Percentiles rank a stretch among this genome's conserved stretches.
These are phyloP conservation scores for Penicillium malachiteum DNA, from an alignment of 495 filamentous ascomycete species.

Conservation along the genomic window DNA sequence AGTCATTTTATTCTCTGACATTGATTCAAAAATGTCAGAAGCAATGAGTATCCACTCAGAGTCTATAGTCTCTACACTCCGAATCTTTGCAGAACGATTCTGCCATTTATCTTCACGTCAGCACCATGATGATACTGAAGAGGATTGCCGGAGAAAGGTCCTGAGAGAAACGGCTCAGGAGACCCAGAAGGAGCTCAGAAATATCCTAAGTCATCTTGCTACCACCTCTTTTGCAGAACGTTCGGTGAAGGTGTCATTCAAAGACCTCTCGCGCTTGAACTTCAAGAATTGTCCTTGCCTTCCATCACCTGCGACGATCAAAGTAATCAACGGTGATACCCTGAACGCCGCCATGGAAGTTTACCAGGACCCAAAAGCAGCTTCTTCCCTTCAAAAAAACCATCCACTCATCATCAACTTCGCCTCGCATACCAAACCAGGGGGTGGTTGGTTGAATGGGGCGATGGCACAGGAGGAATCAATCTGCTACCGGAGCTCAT, in stretches of 20 bases:
- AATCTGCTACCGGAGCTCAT: slow-evolving; percentile 3
- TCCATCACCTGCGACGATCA: neutral
- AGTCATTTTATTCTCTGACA: no score
- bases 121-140: neutral
- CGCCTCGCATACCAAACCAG: neutral
- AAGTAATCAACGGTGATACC: slow-evolving; percentile 1
- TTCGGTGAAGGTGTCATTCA: neutral
- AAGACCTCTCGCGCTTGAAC: neutral
- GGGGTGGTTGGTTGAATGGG: slow-evolving; percentile 1
- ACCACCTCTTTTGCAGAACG: neutral
- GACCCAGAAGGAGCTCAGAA: neutral
- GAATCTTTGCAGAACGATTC: no score
- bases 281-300: neutral
- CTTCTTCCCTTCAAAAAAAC: neutral
- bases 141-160: neutral
- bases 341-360: neutral
- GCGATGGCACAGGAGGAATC: slow-evolving; percentile 3
- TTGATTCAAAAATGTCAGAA: no score
- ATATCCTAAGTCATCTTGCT: neutral
- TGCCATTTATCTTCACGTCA: no score
- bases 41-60: no score
- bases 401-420: slow-evolving; percentile 1
- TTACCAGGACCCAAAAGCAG: neutral
- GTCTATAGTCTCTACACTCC: no score
- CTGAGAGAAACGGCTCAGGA: neutral